Conservation (phyloP, 176 grass and related monocot species). For the Poa pratensis region DNA sequence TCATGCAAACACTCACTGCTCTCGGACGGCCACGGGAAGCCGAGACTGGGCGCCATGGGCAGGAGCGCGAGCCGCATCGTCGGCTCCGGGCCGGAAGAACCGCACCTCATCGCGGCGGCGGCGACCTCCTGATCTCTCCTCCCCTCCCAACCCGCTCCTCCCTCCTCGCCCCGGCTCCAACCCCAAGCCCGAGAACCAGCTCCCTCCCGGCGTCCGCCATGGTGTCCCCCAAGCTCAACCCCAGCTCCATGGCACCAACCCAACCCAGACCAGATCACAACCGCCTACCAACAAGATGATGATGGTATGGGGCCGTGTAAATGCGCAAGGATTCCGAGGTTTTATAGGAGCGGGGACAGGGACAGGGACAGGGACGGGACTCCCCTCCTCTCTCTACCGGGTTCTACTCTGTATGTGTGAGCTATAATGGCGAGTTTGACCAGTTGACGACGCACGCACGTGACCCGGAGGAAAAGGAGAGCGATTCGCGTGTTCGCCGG, state of each 20-base stretch:
- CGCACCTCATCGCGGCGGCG: constrained; percentile 5
- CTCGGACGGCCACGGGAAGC: constrained; percentile 56
- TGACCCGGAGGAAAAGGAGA: constrained; percentile 18
- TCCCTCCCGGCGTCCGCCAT: constrained; percentile 64
- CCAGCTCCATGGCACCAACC: constrained; percentile 62
- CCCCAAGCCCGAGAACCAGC: constrained; percentile 65
- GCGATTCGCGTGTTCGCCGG: not conserved
- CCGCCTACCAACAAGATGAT: constrained; percentile 4
- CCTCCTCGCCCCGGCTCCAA: constrained; percentile 9
- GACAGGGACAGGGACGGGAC: constrained; percentile 31
- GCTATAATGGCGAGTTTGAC: constrained; percentile 72
- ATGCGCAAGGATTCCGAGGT: constrained; percentile 8
- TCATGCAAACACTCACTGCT: constrained; percentile 39
- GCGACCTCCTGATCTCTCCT: constrained; percentile 8
- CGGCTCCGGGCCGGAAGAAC: constrained; percentile 43
- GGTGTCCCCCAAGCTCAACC: constrained; percentile 64
- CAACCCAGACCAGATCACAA: too few relatives aligned
- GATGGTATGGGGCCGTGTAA: constrained; percentile 3
- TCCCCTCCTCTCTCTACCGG: not conserved
- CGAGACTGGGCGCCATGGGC: constrained; percentile 44
- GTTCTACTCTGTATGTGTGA: constrained; percentile 27
- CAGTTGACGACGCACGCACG: constrained; percentile 56
- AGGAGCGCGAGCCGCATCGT: constrained; percentile 62
- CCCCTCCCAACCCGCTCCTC: constrained; percentile 2
- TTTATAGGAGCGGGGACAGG: constrained; percentile 25